Base-by-base conservation (phyloP, 2,329 filamentous ascomycete genomes). In the Sporothrix mexicana region DNA sequence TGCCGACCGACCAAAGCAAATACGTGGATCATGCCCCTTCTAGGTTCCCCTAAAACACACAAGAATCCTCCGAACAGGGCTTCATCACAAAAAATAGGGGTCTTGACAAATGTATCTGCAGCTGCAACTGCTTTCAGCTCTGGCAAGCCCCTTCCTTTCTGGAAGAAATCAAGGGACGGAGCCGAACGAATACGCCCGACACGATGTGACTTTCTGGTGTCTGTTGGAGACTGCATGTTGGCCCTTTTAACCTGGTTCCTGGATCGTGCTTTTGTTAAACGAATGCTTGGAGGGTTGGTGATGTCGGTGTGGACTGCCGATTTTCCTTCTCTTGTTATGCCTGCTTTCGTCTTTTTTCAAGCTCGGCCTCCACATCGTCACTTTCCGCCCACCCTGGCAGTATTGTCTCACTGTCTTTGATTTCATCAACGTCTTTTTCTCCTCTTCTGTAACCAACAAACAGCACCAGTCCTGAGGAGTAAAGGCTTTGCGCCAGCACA, bases 11-110 rank as follows among this genome's bases (percentile, higher is more conserved):
- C 51, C n/a, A 53, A 6, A 53, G 3, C 30, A 36, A 36, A 36
- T 36, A 36, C 30, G 30, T 6, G 30, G 30, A 36, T 36, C 30
- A 36, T 36, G 30, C 7, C 30, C 30, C 30, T 36, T 36, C 49
- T 20, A 9, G 55, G 55, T 57, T 57, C n/a, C n/a, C n/a, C n/a
- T n/a, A n/a, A n/a, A n/a, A n/a, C n/a, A n/a, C n/a, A n/a, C n/a
- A n/a, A n/a, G n/a, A n/a, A n/a, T n/a, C n/a, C 55, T 57, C 55
- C 10, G 30, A 30, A 12, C 17, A 30, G 17, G 23, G 23, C 13
- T 57, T 57, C 55, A 57, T 36, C 55, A 36, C 55, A 49, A 49
- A 36, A 36, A 36, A 55, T 55, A 55, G 51, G 51, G 51, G 20
- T 25, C 51, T 12, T 55, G 51, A 55, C 20, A 13, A n/a, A 23